Percentiles rank a stretch among this genome's conserved stretches.
phyloP scores from a whole-genome alignment of 768 basidiomycete genomes.

The Mycena filopes region DNA sequence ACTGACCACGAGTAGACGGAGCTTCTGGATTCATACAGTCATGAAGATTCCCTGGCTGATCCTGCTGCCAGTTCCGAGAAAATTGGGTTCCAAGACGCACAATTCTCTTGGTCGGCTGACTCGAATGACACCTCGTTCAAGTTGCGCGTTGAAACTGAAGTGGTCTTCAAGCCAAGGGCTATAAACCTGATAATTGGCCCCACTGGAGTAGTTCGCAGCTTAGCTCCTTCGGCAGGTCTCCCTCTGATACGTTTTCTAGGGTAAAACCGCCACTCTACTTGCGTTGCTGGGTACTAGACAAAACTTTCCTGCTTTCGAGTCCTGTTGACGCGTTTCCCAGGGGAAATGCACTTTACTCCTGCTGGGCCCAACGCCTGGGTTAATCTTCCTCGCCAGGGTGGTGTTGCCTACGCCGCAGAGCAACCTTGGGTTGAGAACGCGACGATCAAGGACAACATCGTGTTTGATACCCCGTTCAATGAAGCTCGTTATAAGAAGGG shows the following conservation, averaged over 20 bases:
- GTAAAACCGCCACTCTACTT: slow-evolving; percentile 61
- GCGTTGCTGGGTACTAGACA: slow-evolving; percentile 53
- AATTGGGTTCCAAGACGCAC: slow-evolving; percentile 51
- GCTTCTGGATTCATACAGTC: slow-evolving; percentile 42
- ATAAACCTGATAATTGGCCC: slow-evolving; percentile 58
- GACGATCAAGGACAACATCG: slow-evolving; percentile 63
- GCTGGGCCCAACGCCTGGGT: slow-evolving; percentile 55
- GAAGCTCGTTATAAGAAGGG: slow-evolving; percentile 53
- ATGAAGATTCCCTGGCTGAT: slow-evolving; percentile 2
- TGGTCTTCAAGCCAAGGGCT: slow-evolving; percentile 53
- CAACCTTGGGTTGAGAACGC: slow-evolving; percentile 74
- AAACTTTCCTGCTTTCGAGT: slow-evolving; percentile 12
- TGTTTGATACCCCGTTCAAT: slow-evolving; percentile 53
- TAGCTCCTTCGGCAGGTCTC: not conserved
- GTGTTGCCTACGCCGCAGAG: slow-evolving; percentile 72
- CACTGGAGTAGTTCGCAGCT: slow-evolving; percentile 42
- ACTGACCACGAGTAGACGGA: slow-evolving; percentile 48
- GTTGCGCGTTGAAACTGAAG: slow-evolving; percentile 51
- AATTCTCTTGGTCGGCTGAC: slow-evolving; percentile 52
- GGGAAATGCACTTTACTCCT: slow-evolving; percentile 59
- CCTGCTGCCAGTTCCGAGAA: slow-evolving; percentile 17
- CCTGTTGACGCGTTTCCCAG: slow-evolving; percentile 26
- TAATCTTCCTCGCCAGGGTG: slow-evolving; percentile 63
- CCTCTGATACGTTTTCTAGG: slow-evolving; percentile 27
- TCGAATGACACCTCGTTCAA: slow-evolving; percentile 39